These are phyloP conservation scores for Starmerella stigmatis DNA, from an alignment of 805 yeast species.

Conservation along the genomic window DNA sequence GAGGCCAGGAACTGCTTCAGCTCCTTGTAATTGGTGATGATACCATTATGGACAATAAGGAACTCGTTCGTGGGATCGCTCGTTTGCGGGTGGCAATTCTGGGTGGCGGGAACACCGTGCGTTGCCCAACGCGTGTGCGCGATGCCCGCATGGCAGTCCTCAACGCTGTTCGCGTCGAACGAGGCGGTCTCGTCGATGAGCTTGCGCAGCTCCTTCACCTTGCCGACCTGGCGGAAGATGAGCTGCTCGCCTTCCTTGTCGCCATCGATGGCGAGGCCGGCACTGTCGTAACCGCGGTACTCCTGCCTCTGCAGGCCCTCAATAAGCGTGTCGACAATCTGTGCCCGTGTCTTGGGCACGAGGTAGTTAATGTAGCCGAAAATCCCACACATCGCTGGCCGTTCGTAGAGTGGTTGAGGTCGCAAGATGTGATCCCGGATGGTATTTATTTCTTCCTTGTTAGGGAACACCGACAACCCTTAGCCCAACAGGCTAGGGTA, in stretches of 20 bases:
- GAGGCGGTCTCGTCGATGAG: slow-evolving; percentile 40
- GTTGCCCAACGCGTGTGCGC: slow-evolving; percentile 99
- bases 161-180: slow-evolving; percentile 42
- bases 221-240: slow-evolving; percentile 79
- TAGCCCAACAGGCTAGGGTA: slow-evolving; percentile 1
- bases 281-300: slow-evolving; percentile 96
- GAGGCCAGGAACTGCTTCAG: slow-evolving; percentile 67
- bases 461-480: slow-evolving; percentile 6
- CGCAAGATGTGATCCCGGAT: slow-evolving; percentile 3
- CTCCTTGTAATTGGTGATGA: slow-evolving; percentile 89
- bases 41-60: slow-evolving; percentile 93
- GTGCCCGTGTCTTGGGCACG: slow-evolving; percentile 86
- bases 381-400: slow-evolving; percentile 57
- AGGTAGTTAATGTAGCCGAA: slow-evolving; percentile 95
- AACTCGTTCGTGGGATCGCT: slow-evolving; percentile 78
- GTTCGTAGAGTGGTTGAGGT: not conserved
- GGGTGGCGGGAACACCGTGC: slow-evolving; percentile 81
- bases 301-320: slow-evolving; percentile 71
- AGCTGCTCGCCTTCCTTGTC: slow-evolving; percentile 56
- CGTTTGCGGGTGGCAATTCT: slow-evolving; percentile 93
- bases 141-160: slow-evolving; percentile 84
- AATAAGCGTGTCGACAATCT: slow-evolving; percentile 75
- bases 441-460: slow-evolving; percentile 10
- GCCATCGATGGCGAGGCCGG: slow-evolving; percentile 94
- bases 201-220: slow-evolving; percentile 71